These are phyloP conservation scores for Calonectria leucothoes DNA, from an alignment of 2,329 filamentous ascomycete genomes.

Conservation along the genomic window DNA sequence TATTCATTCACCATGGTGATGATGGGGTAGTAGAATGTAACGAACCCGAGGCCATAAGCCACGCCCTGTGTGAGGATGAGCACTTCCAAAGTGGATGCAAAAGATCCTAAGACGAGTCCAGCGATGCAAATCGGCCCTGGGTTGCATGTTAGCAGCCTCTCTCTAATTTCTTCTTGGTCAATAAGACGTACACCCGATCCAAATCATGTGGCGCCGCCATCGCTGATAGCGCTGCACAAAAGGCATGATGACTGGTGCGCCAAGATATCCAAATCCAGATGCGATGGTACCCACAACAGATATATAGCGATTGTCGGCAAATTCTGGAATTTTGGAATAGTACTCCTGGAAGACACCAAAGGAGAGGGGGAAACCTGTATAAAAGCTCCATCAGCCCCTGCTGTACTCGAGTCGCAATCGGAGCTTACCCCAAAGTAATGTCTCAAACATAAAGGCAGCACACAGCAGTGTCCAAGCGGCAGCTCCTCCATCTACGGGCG, in stretches of 20 bases:
- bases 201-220: background rate
- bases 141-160: background rate
- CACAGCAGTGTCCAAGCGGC: background rate
- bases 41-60: background rate
- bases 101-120: background rate
- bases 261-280: background rate
- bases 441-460: background rate
- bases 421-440: background rate
- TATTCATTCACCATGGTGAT: background rate
- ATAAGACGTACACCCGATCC: background rate
- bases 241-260: background rate
- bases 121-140: background rate
- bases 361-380: background rate
- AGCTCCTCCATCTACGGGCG: background rate
- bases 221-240: background rate
- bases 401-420: fast-evolving
- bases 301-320: background rate
- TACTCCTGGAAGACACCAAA: background rate
- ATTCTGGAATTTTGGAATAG: background rate
- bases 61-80: background rate
- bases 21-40: background rate
- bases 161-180: background rate
- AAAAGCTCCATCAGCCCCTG: too few relatives aligned
- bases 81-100: background rate
- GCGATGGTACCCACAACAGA: background rate